Conservation (phyloP, 768 basidiomycete species). For the Pleurotus pulmonarius region DNA sequence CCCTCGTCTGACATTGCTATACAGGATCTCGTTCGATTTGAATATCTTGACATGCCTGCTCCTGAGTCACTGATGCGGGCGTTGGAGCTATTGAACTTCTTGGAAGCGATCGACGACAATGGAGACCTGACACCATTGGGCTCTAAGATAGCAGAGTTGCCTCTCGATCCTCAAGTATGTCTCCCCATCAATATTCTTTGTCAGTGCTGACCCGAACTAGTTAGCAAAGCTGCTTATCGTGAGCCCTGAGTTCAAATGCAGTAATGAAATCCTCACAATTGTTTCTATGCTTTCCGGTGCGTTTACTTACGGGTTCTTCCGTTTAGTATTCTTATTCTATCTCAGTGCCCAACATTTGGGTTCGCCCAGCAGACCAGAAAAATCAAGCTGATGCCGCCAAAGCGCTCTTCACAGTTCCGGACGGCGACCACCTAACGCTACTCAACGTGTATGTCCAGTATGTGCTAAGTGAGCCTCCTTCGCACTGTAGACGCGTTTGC, state of each 20-base stretch:
- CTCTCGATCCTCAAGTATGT: conserved; percentile 89
- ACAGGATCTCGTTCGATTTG: conserved; percentile 79
- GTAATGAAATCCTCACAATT: conserved; percentile 90
- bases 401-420: conserved; percentile 79
- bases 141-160: conserved; percentile 93
- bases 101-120: conserved; percentile 89
- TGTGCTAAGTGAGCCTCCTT: conserved; percentile 55
- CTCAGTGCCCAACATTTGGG: conserved; percentile 87
- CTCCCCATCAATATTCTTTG: neutral
- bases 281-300: conserved; percentile 92
- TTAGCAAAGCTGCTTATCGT: conserved; percentile 90
- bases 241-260: conserved; percentile 92
- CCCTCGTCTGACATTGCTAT: neutral
- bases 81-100: conserved; percentile 86
- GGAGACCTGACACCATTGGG: conserved; percentile 86
- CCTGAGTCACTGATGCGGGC: conserved; percentile 97
- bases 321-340: neutral
- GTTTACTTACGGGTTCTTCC: conserved; percentile 13
- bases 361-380: conserved; percentile 81
- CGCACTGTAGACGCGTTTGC: neutral
- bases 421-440: conserved; percentile 90
- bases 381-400: conserved; percentile 94
- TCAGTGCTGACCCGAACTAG: conserved; percentile 26
- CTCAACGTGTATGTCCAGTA: conserved; percentile 95
- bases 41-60: conserved; percentile 88